Evolutionary conservation across 192 early-diverging fungal genomes (phyloP), one percentile per base, ranked within the genome.

Genomic region (Martensiomyces pterosporus): DNA sequence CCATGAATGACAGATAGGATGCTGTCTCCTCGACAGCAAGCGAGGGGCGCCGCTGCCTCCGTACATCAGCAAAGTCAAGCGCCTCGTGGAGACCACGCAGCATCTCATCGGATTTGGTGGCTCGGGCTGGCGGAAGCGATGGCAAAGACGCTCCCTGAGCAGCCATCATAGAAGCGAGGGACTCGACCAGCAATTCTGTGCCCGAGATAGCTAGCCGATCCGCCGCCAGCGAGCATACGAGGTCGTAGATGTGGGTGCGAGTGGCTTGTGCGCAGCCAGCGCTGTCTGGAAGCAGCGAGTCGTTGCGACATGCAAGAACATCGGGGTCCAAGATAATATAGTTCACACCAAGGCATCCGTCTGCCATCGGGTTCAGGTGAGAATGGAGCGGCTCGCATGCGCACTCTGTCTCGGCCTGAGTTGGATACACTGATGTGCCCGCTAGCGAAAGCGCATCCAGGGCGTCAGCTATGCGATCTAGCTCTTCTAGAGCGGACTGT

Each of bases 261-360:
- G 53, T 55, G 15, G 32, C 27, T 29, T 43, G 48, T 0, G 34
- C 43, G 9, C 17, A 15, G 10, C 46, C 40, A 17, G 55, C 19
- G 15, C 55, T 52, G 32, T 65, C 62, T 0, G 54, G 49, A 16
- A 61, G 50, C 8, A 60, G 49, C 13, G 39, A 29, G 10, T 39
- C 26, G 23, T 57, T 65, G 32, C 26, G 39, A n/a, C 69, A 40
- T 4, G 49, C 35, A 14, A 61, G 41, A 9, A 57, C 41, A 21
- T 61, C 58, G 9, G 45, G 39, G 27, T 73, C 69, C 25, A 73
- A 23, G 13, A 52, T 39, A 9, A 57, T 18, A 32, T 73, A 73
- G 55, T 34, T 52, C 26, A 73, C 58, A n/a, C 46, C 53, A 7
- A 73, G 46, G 25, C 69, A 73, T 19, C 50, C 53, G 7, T 73